Percentiles rank a stretch among this genome's conserved stretches.
Evolutionary conservation across 164 flowering plant genomes (phyloP).

Genomic region (Annona squamosa): DNA sequence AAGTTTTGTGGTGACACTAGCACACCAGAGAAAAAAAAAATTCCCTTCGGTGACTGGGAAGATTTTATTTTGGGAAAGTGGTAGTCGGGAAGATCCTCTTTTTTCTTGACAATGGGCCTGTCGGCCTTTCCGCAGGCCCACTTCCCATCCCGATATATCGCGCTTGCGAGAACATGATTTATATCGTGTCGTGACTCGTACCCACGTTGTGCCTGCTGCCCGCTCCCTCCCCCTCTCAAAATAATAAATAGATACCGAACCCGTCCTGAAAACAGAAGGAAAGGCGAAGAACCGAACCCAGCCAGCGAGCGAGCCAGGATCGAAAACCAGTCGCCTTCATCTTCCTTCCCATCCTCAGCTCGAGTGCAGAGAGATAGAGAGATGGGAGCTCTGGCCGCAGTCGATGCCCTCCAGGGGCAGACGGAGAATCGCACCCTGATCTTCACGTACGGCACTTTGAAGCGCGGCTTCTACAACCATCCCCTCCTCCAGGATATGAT

Average conservation of each 20-base stretch:
- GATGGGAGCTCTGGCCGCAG: not conserved
- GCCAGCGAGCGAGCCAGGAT: not conserved
- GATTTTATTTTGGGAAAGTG: too few relatives aligned
- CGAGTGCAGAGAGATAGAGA: not conserved
- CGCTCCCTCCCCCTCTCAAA: not conserved
- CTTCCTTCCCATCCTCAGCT: not conserved
- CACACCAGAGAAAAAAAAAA: too few relatives aligned
- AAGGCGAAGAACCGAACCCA: not conserved
- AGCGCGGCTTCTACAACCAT: conserved; percentile 77
- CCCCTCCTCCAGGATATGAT: conserved; percentile 47
- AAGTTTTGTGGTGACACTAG: too few relatives aligned
- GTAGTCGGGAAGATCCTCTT: too few relatives aligned
- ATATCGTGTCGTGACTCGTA: too few relatives aligned
- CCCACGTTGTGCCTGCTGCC: too few relatives aligned
- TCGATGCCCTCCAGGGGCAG: not conserved
- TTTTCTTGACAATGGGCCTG: too few relatives aligned
- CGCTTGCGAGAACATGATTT: too few relatives aligned
- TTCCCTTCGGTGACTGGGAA: too few relatives aligned
- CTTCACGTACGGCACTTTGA: conserved; percentile 90
- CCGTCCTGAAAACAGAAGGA: not conserved
- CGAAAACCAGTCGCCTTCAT: not conserved
- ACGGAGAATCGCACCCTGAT: conserved; percentile 18
- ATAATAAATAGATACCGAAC: not conserved
- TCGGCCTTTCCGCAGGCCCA: too few relatives aligned
- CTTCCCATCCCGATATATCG: too few relatives aligned